Base-by-base conservation (phyloP, 768 basidiomycete species). In the Suillus cothurnatus region DNA sequence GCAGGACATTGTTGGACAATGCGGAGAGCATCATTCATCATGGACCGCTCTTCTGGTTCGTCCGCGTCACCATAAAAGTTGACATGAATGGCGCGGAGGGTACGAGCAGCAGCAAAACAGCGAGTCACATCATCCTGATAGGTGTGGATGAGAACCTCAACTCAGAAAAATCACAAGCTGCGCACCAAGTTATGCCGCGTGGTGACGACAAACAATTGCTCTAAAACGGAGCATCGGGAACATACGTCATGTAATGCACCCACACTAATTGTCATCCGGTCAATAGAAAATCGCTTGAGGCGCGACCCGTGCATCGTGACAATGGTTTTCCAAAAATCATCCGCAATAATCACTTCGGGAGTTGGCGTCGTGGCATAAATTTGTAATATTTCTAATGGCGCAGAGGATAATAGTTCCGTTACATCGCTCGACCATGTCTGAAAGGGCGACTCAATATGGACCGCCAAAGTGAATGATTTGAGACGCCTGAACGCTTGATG, bases 171-270 rank as follows among this genome's bases (percentile, higher is more conserved):
- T 62, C 63, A 7, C 23, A 17, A 59, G 26, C 38, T 15, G 69
- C 78, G 57, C 70, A 89, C 89, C 68, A 89, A 64, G 26, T 79
- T 76, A 12, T 69, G 71, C 9, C 81, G 81, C 49, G 85, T 80
- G 15, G 86, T 73, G 0, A 86, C 85, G 17, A 93, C 74, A 69
- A 91, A 93, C 7, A 94, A 73, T 67, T 91, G 82, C 67, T 89
- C 82, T 11, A 94, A 80, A 8, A 71, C 74, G 0, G 75, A 64
- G 64, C 91, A 92, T 21, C 80, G 74, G 12, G 69, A 65, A 68
- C 91, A 92, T 11, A 94, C 82, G 34, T 81, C 76, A 23, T 77
- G 72, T 38, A 94, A 77, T 0, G 82, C 79, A 14, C 76, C 74
- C 26, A 86, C 71, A 68, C 80, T 78, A 63, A 92, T 81, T 4